Percentiles rank a stretch among this genome's conserved stretches.
phyloP scores from a whole-genome alignment of 306 rosid genomes.

The Rosa persica region DNA sequence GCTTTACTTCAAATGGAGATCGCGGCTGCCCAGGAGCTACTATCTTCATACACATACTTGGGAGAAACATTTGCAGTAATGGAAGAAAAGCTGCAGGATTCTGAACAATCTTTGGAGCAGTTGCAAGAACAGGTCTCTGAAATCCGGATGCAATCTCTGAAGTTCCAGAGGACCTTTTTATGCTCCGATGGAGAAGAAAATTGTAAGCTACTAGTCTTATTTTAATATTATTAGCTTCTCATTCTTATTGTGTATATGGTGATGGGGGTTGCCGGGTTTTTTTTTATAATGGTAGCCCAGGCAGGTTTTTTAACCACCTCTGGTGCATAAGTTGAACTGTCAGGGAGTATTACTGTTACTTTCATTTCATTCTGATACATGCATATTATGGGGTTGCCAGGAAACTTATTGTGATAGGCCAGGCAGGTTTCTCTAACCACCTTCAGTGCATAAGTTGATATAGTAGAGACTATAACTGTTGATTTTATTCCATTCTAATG shows the following conservation, averaged over 20 bases:
- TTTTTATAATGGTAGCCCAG: not conserved
- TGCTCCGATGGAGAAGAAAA: slow-evolving; percentile 40
- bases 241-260: slow-evolving; percentile 14
- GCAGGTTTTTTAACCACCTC: not conserved
- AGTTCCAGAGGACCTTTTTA: slow-evolving; percentile 51
- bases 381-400: slow-evolving; percentile 1
- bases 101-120: slow-evolving; percentile 50
- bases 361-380: not conserved
- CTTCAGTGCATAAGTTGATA: not conserved
- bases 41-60: slow-evolving; percentile 35
- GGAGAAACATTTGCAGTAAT: slow-evolving; percentile 40
- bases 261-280: not conserved
- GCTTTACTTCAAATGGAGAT: slow-evolving; percentile 48
- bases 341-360: not conserved
- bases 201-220: slow-evolving; percentile 40
- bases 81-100: slow-evolving; percentile 52
- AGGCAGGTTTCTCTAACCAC: not conserved
- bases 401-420: not conserved
- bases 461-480: not conserved
- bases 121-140: slow-evolving; percentile 68
- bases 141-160: slow-evolving; percentile 55
- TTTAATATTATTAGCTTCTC: not conserved
- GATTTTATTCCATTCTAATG: slow-evolving; percentile 12
- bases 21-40: slow-evolving; percentile 35
- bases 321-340: not conserved